Evolutionary conservation across 345 rosid species (phyloP).

Genomic region (Crucihimalaya himalaica): DNA sequence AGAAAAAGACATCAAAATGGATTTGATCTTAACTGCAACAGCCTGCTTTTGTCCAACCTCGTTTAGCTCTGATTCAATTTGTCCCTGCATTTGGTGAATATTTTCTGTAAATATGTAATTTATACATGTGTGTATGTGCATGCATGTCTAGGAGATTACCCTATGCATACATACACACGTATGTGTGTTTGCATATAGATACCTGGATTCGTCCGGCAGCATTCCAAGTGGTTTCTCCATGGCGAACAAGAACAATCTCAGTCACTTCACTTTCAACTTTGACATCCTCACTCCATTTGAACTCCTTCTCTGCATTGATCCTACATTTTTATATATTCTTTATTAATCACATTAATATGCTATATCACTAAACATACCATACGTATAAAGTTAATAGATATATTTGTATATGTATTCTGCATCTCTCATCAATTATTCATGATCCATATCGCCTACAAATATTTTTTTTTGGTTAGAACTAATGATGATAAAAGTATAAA

Average conservation of each 20-base stretch:
- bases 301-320: conserved; percentile 28
- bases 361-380: neutral
- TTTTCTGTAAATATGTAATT: neutral
- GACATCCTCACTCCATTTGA: conserved; percentile 32
- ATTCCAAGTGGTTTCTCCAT: conserved; percentile 48
- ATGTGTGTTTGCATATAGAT: neutral
- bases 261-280: conserved; percentile 34
- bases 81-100: conserved; percentile 29
- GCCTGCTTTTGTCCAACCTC: conserved; percentile 46
- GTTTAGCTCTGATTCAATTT: conserved; percentile 42
- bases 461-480: neutral
- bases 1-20: neutral
- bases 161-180: neutral
- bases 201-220: conserved; percentile 47
- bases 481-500: neutral
- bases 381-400: neutral
- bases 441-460: neutral
- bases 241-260: conserved; percentile 46
- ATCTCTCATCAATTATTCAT: neutral
- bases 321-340: conserved; percentile 21
- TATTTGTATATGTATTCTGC: neutral
- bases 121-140: neutral
- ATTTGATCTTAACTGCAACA: conserved; percentile 45
- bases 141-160: neutral
- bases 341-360: neutral